These are phyloP conservation scores for Prunus dulcis DNA, from an alignment of 306 rosid species.

Conservation along the genomic window DNA sequence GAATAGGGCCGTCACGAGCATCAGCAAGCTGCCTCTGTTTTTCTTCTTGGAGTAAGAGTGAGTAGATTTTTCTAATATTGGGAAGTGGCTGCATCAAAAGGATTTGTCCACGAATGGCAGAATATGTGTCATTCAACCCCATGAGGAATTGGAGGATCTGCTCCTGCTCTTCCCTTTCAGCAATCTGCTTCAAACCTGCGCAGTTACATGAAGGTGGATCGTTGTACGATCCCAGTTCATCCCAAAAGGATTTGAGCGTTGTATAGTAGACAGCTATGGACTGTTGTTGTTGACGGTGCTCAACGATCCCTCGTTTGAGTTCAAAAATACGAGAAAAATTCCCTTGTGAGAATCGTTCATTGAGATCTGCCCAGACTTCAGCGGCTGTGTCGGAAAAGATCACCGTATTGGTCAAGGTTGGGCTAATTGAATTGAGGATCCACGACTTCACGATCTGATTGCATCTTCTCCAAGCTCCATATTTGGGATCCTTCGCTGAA, in stretches of 20 bases:
- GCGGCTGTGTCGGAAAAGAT: not conserved
- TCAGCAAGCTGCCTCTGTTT: too few relatives aligned
- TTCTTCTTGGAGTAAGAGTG: too few relatives aligned
- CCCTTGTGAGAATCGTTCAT: not conserved
- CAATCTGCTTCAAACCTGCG: not conserved
- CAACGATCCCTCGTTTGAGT: not conserved
- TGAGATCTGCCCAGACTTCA: not conserved
- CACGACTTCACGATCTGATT: not conserved
- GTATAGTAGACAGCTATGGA: not conserved
- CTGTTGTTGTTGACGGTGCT: not conserved
- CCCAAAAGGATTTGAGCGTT: not conserved
- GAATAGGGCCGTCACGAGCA: too few relatives aligned
- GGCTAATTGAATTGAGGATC: not conserved
- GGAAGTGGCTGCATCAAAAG: too few relatives aligned
- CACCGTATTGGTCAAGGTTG: too few relatives aligned
- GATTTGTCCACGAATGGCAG: too few relatives aligned
- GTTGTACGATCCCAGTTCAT: not conserved
- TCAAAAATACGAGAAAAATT: not conserved
- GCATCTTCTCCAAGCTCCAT: too few relatives aligned
- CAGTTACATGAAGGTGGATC: not conserved
- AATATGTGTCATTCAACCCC: not conserved
- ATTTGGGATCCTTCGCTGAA: not conserved
- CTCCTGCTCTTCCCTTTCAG: not conserved
- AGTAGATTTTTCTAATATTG: too few relatives aligned
- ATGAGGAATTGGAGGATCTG: not conserved